These are phyloP conservation scores for Prosopis cineraria DNA, from an alignment of 306 rosid genomes.

Conservation along the genomic window DNA sequence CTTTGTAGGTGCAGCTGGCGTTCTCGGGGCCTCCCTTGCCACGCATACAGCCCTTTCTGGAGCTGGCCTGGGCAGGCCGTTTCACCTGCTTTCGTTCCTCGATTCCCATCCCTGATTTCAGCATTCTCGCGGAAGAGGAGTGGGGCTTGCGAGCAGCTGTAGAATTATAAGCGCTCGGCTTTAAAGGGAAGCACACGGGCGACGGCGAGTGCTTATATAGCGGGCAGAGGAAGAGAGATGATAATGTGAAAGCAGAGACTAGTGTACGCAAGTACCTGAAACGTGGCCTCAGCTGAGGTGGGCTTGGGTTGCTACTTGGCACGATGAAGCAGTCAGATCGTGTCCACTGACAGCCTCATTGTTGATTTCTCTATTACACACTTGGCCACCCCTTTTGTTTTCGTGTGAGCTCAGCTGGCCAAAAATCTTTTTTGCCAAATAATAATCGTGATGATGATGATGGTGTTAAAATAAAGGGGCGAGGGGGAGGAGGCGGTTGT, in stretches of 20 bases:
- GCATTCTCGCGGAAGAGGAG: constrained; percentile 20
- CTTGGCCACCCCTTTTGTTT: constrained; percentile 57
- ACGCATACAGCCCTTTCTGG: constrained; percentile 91
- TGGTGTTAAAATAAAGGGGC: constrained; percentile 34
- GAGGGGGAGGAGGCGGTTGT: constrained; percentile 35
- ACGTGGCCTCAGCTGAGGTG: constrained; percentile 64
- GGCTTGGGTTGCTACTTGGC: constrained; percentile 64
- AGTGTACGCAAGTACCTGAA: constrained; percentile 35
- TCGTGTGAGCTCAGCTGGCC: constrained; percentile 51
- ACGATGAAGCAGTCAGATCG: constrained; percentile 52
- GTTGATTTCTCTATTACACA: constrained; percentile 56
- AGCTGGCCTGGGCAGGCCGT: constrained; percentile 63
- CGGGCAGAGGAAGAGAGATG: neutral
- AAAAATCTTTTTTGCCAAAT: no score
- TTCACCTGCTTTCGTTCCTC: constrained; percentile 45
- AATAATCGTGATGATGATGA: neutral
- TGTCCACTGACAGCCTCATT: constrained; percentile 56
- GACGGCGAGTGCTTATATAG: constrained; percentile 38
- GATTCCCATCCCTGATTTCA: constrained; percentile 36
- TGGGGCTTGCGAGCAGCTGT: neutral
- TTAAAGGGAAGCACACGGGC: constrained; percentile 4
- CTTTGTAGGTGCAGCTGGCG: constrained; percentile 80
- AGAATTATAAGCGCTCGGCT: neutral
- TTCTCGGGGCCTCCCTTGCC: constrained; percentile 96
- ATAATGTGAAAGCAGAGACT: constrained; percentile 8